phyloP scores from a whole-genome alignment of 1,284 basidiomycete species.

The Leccinum variabile region DNA sequence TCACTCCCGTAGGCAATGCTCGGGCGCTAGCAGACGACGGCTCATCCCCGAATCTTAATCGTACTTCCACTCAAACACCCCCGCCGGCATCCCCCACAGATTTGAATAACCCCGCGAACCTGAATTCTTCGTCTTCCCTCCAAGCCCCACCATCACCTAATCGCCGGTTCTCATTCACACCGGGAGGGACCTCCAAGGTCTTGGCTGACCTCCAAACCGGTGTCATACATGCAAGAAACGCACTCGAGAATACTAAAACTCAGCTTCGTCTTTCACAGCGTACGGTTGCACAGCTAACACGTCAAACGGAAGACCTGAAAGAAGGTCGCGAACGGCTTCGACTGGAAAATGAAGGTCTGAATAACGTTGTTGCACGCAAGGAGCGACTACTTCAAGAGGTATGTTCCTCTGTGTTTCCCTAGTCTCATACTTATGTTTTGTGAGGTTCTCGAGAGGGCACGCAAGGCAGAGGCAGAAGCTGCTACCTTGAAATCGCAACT shows the following conservation, averaged over 20 bases:
- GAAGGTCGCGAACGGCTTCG: slow-evolving; percentile 78
- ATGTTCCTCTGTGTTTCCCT: slow-evolving; percentile 19
- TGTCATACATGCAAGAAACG: slow-evolving; percentile 75
- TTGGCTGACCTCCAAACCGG: slow-evolving; percentile 80
- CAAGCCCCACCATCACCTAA: slow-evolving; percentile 46
- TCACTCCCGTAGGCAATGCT: slow-evolving; percentile 63
- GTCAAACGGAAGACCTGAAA: slow-evolving; percentile 83
- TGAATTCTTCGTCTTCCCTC: slow-evolving; percentile 31
- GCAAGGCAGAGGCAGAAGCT: slow-evolving; percentile 78
- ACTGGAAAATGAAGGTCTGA: slow-evolving; percentile 82
- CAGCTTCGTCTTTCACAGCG: slow-evolving; percentile 77
- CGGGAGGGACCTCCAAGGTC: slow-evolving; percentile 78
- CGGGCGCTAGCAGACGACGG: slow-evolving; percentile 77
- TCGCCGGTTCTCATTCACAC: slow-evolving; percentile 62
- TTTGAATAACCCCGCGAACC: slow-evolving; percentile 18
- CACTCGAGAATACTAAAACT: slow-evolving; percentile 79
- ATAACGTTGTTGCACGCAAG: slow-evolving; percentile 83
- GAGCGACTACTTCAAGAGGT: slow-evolving; percentile 83
- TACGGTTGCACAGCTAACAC: slow-evolving; percentile 74
- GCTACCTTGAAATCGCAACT: slow-evolving; percentile 62
- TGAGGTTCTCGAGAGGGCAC: slow-evolving; percentile 75
- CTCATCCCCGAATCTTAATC: slow-evolving; percentile 37
- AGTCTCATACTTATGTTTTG: slow-evolving; percentile 2
- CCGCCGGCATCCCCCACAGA: slow-evolving; percentile 33
- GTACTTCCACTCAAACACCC: slow-evolving; percentile 30